Conservation (phyloP, 1,139 yeast genomes). For the Pichia sp. region DNA sequence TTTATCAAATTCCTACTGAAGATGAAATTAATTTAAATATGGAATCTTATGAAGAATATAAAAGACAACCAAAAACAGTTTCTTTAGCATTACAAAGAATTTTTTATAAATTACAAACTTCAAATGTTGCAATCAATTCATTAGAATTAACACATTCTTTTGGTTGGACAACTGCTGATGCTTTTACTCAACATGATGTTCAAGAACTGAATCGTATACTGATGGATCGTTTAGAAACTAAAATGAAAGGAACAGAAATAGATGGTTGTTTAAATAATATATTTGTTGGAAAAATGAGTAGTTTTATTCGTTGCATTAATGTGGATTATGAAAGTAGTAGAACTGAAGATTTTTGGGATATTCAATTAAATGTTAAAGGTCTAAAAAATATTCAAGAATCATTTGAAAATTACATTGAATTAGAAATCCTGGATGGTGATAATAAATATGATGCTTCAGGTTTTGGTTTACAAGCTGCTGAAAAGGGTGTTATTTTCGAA, state of each 20-base stretch:
- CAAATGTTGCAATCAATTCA: constrained; percentile 75
- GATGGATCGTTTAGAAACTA: constrained; percentile 88
- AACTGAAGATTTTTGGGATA: constrained; percentile 96
- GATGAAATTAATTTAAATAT: constrained; percentile 32
- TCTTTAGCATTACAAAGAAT: constrained; percentile 83
- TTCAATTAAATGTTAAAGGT: constrained; percentile 88
- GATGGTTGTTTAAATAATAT: constrained; percentile 75
- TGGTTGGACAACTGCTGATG: constrained; percentile 97
- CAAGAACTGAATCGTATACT: constrained; percentile 92
- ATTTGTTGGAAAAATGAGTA: constrained; percentile 96
- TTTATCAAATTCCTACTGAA: constrained; percentile 82
- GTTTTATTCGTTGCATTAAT: constrained; percentile 85
- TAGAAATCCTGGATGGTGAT: constrained; percentile 88
- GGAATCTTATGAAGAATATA: constrained; percentile 23
- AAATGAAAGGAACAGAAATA: constrained; percentile 84
- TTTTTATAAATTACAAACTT: constrained; percentile 70
- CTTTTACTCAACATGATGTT: constrained; percentile 96
- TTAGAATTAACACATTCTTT: constrained; percentile 81
- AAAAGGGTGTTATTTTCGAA: constrained; percentile 90
- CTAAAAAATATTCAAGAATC: constrained; percentile 66
- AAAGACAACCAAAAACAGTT: constrained; percentile 39
- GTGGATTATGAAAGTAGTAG: constrained; percentile 95
- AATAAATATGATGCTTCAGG: constrained; percentile 94
- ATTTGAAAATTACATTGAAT: constrained; percentile 79
- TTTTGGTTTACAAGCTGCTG: constrained; percentile 90